Evolutionary conservation across 768 basidiomycete species (phyloP), one percentile per base, ranked within the genome.

Genomic region (Naganishia vishniacii): DNA sequence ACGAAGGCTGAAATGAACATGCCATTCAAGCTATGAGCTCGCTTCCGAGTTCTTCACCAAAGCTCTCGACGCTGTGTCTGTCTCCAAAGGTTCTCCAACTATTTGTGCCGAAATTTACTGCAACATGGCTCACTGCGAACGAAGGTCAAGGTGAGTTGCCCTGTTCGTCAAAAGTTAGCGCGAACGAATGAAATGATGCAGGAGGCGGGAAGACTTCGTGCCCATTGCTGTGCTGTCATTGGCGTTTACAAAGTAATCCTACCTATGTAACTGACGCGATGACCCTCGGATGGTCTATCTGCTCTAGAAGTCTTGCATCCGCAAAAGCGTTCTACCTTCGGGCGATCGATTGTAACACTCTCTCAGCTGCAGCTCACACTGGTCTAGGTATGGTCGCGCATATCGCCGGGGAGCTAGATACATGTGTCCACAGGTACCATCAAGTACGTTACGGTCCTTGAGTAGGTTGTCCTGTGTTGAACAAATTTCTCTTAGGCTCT

Each of bases 371-470:
- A 12, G 91, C 91, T 2, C 84, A 92, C 58, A 87, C 88, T 4
- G 90, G 89, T 72, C 80, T 97, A 0, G 95, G 91, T n/a, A 85
- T 95, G 75, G 86, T 94, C 1, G 81, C 87, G 69, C 91, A 95
- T 69, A 80, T 89, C 18, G 79, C 85, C 67, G 84, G 84, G 25
- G 81, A 89, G 49, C 76, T 86, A 6, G 86, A 93, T 68, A 82
- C 83, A 13, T 89, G 94, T 2, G 92, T 99, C 68, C 79, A 90
- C 40, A 86, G 86, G 65, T 98, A 95, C 69, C 95, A 99, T 73
- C 89, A 93, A 80, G 93, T 91, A 60, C 41, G 84, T 64, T 56
- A 60, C 26, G 6, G 29, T 29, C 45, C 34, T n/a, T 8, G 34
- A 20, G 1, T 45, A 2, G 31, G 18, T 58, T 23, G n/a, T 34